Conservation (phyloP, 1,139 yeast species). For the Lodderomyces jiufengensis region DNA sequence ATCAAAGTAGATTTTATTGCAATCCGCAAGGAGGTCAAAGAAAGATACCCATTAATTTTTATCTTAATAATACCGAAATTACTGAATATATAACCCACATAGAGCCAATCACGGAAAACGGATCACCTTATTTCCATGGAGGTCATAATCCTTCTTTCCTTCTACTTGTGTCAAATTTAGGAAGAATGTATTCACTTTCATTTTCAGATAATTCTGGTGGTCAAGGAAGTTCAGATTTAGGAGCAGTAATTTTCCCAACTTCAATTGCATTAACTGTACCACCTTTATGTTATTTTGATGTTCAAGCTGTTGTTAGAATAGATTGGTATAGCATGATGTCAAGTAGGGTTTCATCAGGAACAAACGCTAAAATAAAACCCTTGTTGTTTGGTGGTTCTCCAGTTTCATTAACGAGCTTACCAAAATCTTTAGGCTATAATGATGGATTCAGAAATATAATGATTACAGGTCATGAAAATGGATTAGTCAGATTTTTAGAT, state of each 20-base stretch:
- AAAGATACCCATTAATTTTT: constrained; percentile 28
- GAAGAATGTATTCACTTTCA: constrained; percentile 38
- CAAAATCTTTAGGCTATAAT: constrained; percentile 50
- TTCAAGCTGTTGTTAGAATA: constrained; percentile 55
- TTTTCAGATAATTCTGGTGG: constrained; percentile 28
- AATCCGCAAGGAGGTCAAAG: constrained; percentile 50
- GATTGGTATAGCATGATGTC: constrained; percentile 77
- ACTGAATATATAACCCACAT: constrained; percentile 27
- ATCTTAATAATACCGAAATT: constrained; percentile 12
- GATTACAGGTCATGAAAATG: constrained; percentile 80
- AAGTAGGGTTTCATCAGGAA: constrained; percentile 30
- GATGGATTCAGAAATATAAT: constrained; percentile 58
- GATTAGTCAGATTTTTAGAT: constrained; percentile 76
- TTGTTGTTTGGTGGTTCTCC: constrained; percentile 80
- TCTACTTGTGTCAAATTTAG: constrained; percentile 56
- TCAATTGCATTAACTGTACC: constrained; percentile 78
- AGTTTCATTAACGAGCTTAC: constrained; percentile 30
- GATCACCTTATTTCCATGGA: constrained; percentile 63
- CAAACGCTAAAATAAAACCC: constrained; percentile 34
- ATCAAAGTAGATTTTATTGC: constrained; percentile 75
- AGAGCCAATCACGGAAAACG: constrained; percentile 31
- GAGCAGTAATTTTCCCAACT: constrained; percentile 70
- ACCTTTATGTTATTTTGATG: constrained; percentile 54
- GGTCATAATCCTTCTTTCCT: constrained; percentile 65
- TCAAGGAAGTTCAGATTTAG: constrained; percentile 52